Conservation (phyloP, 1,284 basidiomycete genomes). For the Leccinum pachyderme region DNA sequence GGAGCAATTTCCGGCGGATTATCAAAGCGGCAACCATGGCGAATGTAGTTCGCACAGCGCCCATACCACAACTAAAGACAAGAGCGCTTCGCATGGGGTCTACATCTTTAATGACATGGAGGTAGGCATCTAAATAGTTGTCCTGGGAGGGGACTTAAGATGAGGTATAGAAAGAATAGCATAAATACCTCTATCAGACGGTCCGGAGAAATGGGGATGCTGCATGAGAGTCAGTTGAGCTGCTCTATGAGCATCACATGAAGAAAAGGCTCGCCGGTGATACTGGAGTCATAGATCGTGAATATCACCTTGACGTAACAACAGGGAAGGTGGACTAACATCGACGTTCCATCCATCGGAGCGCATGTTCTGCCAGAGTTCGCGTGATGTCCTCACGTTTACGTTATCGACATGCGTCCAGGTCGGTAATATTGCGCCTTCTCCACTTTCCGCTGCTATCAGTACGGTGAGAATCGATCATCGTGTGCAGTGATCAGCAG, state of each 20-base stretch:
- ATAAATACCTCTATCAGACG: constrained; percentile 72
- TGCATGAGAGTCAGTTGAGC: constrained; percentile 29
- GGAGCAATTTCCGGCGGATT: constrained; percentile 82
- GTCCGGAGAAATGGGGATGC: constrained; percentile 92
- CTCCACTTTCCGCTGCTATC: constrained; percentile 62
- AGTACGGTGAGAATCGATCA: constrained; percentile 4
- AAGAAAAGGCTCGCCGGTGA: constrained; percentile 48
- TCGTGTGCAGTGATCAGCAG: background rate
- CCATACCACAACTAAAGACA: constrained; percentile 97
- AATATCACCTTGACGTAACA: constrained; percentile 7
- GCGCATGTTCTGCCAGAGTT: constrained; percentile 83
- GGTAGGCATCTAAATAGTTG: constrained; percentile 93
- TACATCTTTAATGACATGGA: constrained; percentile 77
- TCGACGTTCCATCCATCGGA: constrained; percentile 88
- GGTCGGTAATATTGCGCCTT: constrained; percentile 85
- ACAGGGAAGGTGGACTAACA: constrained; percentile 36
- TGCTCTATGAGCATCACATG: constrained; percentile 6
- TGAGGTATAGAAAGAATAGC: background rate
- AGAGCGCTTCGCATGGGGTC: constrained; percentile 83
- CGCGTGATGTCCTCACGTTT: constrained; percentile 85
- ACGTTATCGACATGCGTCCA: constrained; percentile 90
- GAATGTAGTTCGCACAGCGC: constrained; percentile 94
- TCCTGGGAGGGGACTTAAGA: constrained; percentile 47
- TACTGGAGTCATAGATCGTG: constrained; percentile 41
- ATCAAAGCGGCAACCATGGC: constrained; percentile 95